phyloP scores from a whole-genome alignment of 768 basidiomycete species.

The Tulasnella sp. region DNA sequence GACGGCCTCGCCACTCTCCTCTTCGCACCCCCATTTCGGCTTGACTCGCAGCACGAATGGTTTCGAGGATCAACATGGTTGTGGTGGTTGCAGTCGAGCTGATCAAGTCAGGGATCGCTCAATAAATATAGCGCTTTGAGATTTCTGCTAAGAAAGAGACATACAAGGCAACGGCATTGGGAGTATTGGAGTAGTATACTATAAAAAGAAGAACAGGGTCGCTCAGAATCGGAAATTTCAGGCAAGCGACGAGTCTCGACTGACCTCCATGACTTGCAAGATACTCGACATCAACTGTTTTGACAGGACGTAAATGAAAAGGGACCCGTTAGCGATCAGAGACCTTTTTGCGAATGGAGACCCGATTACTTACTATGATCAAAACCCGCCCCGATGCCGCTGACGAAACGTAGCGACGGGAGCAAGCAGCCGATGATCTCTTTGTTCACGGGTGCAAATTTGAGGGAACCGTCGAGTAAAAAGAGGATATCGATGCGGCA shows the following conservation, averaged over 20 bases:
- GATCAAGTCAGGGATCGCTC: constrained; percentile 5
- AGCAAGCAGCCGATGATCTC: constrained; percentile 14
- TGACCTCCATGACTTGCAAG: constrained; percentile 22
- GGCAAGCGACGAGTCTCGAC: too few species aligned
- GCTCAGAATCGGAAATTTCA: too few species aligned
- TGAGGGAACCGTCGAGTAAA: constrained; percentile 12
- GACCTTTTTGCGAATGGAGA: not conserved
- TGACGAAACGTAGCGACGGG: constrained; percentile 17
- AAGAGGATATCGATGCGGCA: constrained; percentile 11
- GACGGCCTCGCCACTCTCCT: constrained; percentile 18
- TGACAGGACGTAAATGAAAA: not conserved
- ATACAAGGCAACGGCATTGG: constrained; percentile 19
- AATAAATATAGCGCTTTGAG: constrained; percentile 5
- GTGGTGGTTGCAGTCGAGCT: constrained; percentile 18
- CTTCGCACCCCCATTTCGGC: constrained; percentile 18
- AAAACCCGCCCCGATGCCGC: constrained; percentile 24
- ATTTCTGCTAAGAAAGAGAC: constrained; percentile 1
- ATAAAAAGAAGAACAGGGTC: too few species aligned
- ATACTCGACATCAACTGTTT: constrained; percentile 25
- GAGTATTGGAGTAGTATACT: constrained; percentile 22
- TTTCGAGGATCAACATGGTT: constrained; percentile 19
- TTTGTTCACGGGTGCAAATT: constrained; percentile 16
- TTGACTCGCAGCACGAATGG: constrained; percentile 18
- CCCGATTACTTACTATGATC: constrained; percentile 23
- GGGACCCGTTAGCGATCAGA: not conserved